Percentiles rank a stretch among this genome's conserved stretches.
Conservation (phyloP, 768 basidiomycete genomes). For the Leccinum subgranulosum region DNA sequence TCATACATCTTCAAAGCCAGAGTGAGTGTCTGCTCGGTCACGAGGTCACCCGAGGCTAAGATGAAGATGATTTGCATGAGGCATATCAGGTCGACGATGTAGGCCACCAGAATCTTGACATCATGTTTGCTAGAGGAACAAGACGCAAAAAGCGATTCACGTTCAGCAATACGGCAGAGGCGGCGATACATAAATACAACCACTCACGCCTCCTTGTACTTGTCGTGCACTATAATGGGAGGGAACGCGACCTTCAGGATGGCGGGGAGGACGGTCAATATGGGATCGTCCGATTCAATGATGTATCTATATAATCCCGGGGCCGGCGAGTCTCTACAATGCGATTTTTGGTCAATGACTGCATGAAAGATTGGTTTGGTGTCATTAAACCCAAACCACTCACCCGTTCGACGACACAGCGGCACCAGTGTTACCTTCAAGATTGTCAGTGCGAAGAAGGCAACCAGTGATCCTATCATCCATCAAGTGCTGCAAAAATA, state of each 20-base stretch:
- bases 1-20: constrained; percentile 2
- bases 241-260: not conserved
- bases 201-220: constrained; percentile 10
- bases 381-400: not conserved
- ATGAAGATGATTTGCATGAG: constrained; percentile 15
- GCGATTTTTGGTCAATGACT: not conserved
- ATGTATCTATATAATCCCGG: not conserved
- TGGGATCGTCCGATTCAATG: not conserved
- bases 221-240: not conserved
- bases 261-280: not conserved
- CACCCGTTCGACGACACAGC: not conserved
- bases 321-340: not conserved
- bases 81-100: constrained; percentile 13
- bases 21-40: not conserved
- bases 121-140: not conserved
- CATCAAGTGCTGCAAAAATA: constrained; percentile 5
- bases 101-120: constrained; percentile 11
- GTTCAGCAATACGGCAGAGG: not conserved
- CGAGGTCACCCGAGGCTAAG: not conserved
- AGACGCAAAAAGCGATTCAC: not conserved
- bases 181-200: too few species aligned
- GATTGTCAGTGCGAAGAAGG: constrained; percentile 6
- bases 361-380: not conserved
- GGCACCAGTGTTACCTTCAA: too few species aligned
- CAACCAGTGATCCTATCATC: not conserved